Conservation (phyloP, 2,329 filamentous ascomycete genomes). For the Colletotrichum tropicicola region DNA sequence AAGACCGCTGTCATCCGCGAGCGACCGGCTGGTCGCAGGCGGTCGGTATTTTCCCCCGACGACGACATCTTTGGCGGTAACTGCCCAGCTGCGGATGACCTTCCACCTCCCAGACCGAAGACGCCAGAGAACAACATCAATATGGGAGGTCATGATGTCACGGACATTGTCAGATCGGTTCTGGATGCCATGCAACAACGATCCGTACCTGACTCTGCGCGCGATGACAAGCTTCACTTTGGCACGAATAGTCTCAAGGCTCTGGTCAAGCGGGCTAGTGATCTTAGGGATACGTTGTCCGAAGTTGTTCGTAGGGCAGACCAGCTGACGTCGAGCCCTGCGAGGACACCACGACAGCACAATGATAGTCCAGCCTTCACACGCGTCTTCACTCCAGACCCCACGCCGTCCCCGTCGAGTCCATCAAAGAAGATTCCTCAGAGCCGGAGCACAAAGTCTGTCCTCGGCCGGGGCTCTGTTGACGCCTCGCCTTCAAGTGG, state of each 20-base stretch:
- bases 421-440: constrained; percentile 60
- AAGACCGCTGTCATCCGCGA: constrained; percentile 64
- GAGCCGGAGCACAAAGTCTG: constrained; percentile 63
- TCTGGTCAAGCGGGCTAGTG: constrained; percentile 69
- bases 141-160: constrained; percentile 47
- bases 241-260: constrained; percentile 75
- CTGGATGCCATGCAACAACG: constrained; percentile 72
- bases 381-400: constrained; percentile 63
- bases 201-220: constrained; percentile 50
- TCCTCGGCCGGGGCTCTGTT: constrained; percentile 58
- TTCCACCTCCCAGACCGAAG: constrained; percentile 47
- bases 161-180: constrained; percentile 66
- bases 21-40: constrained; percentile 59
- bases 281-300: constrained; percentile 66
- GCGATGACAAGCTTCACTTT: constrained; percentile 68
- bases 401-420: constrained; percentile 63
- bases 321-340: constrained; percentile 65
- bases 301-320: constrained; percentile 69
- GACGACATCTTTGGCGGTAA: constrained; percentile 72
- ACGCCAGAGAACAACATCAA: constrained; percentile 47
- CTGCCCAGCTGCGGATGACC: constrained; percentile 53
- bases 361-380: constrained; percentile 73
- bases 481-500: constrained; percentile 61
- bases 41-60: constrained; percentile 71
- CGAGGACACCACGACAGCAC: constrained; percentile 56